phyloP scores from a whole-genome alignment of 2,329 filamentous ascomycete species.

The Davidsoniella virescens region DNA sequence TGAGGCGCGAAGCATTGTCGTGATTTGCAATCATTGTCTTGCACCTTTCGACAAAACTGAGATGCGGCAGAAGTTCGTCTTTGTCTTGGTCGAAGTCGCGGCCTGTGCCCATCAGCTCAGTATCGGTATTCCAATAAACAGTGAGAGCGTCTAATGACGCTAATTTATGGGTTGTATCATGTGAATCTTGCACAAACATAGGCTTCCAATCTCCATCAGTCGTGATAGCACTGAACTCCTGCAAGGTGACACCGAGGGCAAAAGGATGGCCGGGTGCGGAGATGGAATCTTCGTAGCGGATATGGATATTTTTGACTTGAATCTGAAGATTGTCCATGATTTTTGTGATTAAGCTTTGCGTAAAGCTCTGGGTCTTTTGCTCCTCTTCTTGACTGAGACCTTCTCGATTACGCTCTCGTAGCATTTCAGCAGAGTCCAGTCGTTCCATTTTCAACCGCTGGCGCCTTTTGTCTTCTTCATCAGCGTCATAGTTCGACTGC shows the following conservation, averaged over 20 bases:
- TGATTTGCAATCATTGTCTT: conserved; percentile 48
- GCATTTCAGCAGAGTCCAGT: conserved; percentile 83
- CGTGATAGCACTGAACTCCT: conserved; percentile 93
- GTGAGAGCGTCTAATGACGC: conserved; percentile 79
- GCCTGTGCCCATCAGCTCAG: conserved; percentile 65
- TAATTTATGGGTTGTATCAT: conserved; percentile 75
- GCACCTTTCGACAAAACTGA: conserved; percentile 62
- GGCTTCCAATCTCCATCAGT: conserved; percentile 91
- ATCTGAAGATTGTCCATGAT: conserved; percentile 98
- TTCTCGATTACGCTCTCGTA: conserved; percentile 84
- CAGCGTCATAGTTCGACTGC: conserved; percentile 81
- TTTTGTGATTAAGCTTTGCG: conserved; percentile 82
- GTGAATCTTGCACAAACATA: conserved; percentile 83
- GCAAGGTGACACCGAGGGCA: conserved; percentile 75
- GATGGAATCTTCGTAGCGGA: conserved; percentile 95
- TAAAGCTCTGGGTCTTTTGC: conserved; percentile 95
- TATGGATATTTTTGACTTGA: conserved; percentile 93
- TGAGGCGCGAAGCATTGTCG: conserved; percentile 22
- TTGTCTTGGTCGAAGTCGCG: conserved; percentile 42
- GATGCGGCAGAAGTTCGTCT: conserved; percentile 48
- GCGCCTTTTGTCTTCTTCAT: conserved; percentile 73
- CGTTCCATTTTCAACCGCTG: conserved; percentile 98
- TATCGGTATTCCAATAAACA: conserved; percentile 96
- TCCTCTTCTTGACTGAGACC: conserved; percentile 90
- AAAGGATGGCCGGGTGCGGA: conserved; percentile 92